Evolutionary conservation across 306 rosid species (phyloP), one percentile per base, ranked within the genome.

Genomic region (Chamaecrista fasciculata): DNA sequence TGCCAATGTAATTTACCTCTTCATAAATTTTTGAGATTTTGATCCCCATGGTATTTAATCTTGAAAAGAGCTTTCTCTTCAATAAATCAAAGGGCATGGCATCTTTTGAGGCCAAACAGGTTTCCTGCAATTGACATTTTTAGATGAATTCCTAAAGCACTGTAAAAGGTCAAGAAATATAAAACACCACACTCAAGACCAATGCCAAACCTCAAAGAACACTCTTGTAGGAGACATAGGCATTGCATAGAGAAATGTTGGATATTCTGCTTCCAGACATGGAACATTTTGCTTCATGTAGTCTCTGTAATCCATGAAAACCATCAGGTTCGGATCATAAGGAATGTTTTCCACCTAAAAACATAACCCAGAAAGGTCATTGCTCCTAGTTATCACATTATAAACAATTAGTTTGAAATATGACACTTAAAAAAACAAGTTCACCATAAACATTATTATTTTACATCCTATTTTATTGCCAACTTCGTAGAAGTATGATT

Each of bases 241-340:
- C 99, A 94, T 94, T 62, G 65, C 99, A 71, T 94, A 94, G 44
- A 94, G 95, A 85, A 94, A 94, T 57, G 99, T 91, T 18, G 97
- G 99, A 78, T 91, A 91, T 29, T 82, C 78, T 67, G 83, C 87
- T 84, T 87, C 97, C 63, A 51, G 73, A 77, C 78, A 70, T 64
- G 80, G 78, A 64, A 50, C 82, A 18, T 84, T 90, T 76, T 84
- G 86, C 70, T 85, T 87, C 70, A 63, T 71, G 87, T 76, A 79
- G 74, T 94, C 96, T 79, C 99, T 88, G 82, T 94, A 94, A 82
- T 94, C 99, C 99, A 94, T 94, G 90, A 94, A 88, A 80, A 94
- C 96, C 99, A 94, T 94, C 51, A 88, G 72, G 80, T 80, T 78
- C 64, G 97, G 99, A 87, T 94, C 97, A 79, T 94, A 94, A 37